phyloP scores from a whole-genome alignment of 345 rosid genomes.

The Eucalyptus fibrosa region DNA sequence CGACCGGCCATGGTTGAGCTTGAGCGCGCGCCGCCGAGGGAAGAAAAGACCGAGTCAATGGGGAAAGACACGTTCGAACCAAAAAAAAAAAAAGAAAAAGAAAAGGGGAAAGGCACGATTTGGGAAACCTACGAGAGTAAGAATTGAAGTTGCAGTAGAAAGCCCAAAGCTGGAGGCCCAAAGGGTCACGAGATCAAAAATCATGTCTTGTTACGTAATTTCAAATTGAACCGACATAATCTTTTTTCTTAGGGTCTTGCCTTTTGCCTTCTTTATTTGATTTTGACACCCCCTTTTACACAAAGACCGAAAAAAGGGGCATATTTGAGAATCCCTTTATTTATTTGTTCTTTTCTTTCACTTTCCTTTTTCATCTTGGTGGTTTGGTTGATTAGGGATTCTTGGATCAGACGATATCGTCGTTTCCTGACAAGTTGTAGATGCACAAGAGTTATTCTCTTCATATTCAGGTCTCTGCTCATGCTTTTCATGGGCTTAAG shows the following conservation, averaged over 20 bases:
- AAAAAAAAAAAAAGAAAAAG: no score
- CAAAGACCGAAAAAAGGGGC: no score
- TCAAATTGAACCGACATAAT: not conserved
- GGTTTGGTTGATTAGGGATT: no score
- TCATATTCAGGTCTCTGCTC: fast-evolving
- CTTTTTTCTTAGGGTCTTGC: no score
- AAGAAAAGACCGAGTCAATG: not conserved
- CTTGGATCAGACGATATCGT: fast-evolving
- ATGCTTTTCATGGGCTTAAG: no score
- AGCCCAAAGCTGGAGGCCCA: not conserved
- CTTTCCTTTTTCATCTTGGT: no score
- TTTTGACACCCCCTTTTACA: no score
- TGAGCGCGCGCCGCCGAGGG: not conserved
- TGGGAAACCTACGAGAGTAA: not conserved
- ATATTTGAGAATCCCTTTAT: no score
- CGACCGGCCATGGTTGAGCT: not conserved
- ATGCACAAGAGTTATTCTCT: no score
- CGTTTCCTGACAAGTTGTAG: no score
- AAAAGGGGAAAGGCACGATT: not conserved
- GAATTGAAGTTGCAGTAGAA: not conserved
- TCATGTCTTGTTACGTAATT: not conserved
- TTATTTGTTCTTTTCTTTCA: no score
- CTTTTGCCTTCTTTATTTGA: no score
- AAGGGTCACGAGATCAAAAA: not conserved
- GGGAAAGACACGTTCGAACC: not conserved